These are phyloP conservation scores for Apiospora marii DNA, from an alignment of 2,329 filamentous ascomycete species.

Conservation along the genomic window DNA sequence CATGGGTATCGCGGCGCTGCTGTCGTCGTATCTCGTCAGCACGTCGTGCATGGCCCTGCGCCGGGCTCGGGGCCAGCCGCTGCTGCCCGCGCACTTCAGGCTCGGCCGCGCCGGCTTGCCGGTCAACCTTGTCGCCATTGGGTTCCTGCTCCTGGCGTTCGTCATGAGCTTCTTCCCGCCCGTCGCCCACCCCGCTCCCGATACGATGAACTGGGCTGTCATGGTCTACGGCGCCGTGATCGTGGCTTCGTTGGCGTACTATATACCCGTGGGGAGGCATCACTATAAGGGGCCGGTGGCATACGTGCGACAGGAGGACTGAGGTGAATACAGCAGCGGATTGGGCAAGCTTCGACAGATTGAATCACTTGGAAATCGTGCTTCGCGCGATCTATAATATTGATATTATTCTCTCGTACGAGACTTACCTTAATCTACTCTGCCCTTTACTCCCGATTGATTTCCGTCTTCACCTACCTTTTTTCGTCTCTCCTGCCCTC, in stretches of 20 bases:
- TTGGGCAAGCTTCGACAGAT: not conserved
- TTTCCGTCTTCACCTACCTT: not conserved
- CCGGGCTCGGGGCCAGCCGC: slow-evolving; percentile 43
- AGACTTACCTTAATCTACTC: not conserved
- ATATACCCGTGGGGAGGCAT: slow-evolving; percentile 24
- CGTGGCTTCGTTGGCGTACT: slow-evolving; percentile 27
- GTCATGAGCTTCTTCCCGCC: slow-evolving; percentile 30
- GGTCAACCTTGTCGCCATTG: slow-evolving; percentile 52
- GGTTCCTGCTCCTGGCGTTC: slow-evolving; percentile 47
- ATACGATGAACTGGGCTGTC: slow-evolving; percentile 30
- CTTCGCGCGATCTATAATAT: not conserved
- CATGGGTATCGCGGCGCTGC: slow-evolving; percentile 56
- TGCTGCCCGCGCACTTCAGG: slow-evolving; percentile 35
- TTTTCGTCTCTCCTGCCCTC: not conserved
- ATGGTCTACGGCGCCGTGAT: slow-evolving; percentile 27
- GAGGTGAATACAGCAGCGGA: not conserved
- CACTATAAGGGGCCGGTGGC: slow-evolving; percentile 26
- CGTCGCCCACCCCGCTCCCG: slow-evolving; percentile 18
- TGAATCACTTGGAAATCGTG: not conserved
- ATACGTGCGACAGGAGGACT: slow-evolving; percentile 22
- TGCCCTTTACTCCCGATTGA: not conserved
- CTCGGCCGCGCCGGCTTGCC: slow-evolving; percentile 51
- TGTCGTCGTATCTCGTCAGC: slow-evolving; percentile 60
- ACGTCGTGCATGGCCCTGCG: slow-evolving; percentile 53
- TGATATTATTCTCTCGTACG: not conserved